A percentile compares a stretch with the other conserved stretches of the same genome.
phyloP scores from a whole-genome alignment of 2,329 filamentous ascomycete genomes.

The Phialophora chinensis region DNA sequence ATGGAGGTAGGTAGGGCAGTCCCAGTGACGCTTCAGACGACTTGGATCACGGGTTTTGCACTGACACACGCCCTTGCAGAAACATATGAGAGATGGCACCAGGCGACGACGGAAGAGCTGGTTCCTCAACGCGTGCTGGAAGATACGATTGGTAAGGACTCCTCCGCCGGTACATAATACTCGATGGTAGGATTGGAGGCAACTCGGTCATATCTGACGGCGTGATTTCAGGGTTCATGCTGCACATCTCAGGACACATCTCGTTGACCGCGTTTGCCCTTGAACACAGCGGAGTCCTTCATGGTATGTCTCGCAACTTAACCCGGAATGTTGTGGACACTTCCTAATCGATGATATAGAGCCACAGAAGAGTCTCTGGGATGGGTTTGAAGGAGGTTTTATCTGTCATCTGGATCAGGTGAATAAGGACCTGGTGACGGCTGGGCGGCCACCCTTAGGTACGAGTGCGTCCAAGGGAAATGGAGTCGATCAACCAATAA shows the following conservation, averaged over 20 bases:
- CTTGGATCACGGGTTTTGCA: neutral
- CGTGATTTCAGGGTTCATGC: constrained; percentile 22
- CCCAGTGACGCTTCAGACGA: neutral
- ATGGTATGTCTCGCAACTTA: constrained; percentile 9
- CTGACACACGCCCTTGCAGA: neutral
- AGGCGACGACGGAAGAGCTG: neutral
- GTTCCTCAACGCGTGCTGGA: neutral
- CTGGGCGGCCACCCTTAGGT: neutral
- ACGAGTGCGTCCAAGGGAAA: neutral
- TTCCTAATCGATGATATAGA: neutral
- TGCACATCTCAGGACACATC: constrained; percentile 25
- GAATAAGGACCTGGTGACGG: neutral
- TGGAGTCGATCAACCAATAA: neutral
- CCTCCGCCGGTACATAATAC: too few species aligned
- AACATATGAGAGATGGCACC: neutral
- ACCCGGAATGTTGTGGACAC: neutral
- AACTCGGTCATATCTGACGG: too few species aligned
- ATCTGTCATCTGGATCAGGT: neutral
- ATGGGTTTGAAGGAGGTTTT: neutral
- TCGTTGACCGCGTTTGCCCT: constrained; percentile 25
- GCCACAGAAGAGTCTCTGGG: neutral
- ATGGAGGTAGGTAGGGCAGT: constrained; percentile 17
- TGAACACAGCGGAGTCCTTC: constrained; percentile 13
- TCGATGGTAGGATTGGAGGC: too few species aligned
- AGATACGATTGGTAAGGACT: neutral